Conservation (phyloP, 2,329 filamentous ascomycete genomes). For the Mycosphaerella arachidis region DNA sequence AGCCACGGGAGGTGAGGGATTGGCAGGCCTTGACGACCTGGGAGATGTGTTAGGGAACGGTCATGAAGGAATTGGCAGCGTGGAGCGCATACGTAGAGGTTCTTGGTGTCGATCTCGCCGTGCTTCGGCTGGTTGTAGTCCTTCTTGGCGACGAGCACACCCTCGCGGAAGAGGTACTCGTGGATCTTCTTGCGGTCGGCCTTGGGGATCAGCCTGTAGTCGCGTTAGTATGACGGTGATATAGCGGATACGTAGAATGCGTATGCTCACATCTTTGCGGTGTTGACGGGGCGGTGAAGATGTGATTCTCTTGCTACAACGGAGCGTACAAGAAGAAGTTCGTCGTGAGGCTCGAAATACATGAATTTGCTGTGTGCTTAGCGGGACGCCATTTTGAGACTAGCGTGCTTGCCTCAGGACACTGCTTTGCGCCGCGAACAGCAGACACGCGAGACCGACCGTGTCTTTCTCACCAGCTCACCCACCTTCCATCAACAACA, state of each 20-base stretch:
- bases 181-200: slow-evolving; percentile 99
- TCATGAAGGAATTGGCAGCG: neutral
- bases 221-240: slow-evolving; percentile 5
- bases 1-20: slow-evolving; percentile 96
- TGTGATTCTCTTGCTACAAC: slow-evolving; percentile 3
- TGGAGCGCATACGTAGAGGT: slow-evolving; percentile 69
- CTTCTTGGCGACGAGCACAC: slow-evolving; percentile 95
- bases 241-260: neutral
- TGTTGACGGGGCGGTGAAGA: slow-evolving; percentile 18
- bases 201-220: slow-evolving; percentile 91
- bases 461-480: no score
- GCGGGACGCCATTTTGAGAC: neutral
- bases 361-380: neutral
- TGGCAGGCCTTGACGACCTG: slow-evolving; percentile 95
- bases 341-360: neutral
- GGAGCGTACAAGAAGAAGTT: neutral
- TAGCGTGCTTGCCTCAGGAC: neutral
- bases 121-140: slow-evolving; percentile 98
- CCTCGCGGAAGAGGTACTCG: slow-evolving; percentile 92
- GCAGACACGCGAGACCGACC: neutral
- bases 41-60: slow-evolving; percentile 9
- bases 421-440: neutral
- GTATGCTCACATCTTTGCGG: slow-evolving; percentile 42
- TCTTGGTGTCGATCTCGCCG: slow-evolving; percentile 98
- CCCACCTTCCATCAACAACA: neutral